Evolutionary conservation across 2,329 filamentous ascomycete genomes (phyloP).

Genomic region (Arthrinium puccinioides): DNA sequence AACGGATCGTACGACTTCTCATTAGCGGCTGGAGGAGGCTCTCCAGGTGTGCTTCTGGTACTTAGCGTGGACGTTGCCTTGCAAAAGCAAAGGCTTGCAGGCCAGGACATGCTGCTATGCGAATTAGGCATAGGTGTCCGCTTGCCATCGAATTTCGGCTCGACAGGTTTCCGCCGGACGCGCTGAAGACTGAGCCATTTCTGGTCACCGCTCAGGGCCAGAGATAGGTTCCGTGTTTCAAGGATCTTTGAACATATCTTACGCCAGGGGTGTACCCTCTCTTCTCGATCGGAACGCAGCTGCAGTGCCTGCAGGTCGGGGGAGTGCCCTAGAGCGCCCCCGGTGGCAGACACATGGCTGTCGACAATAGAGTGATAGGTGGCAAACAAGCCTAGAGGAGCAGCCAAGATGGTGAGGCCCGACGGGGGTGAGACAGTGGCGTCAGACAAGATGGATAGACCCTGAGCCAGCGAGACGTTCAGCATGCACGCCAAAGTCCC

Average conservation of each 20-base stretch:
- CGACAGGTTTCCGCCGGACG: slow-evolving; percentile 34
- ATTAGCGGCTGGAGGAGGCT: slow-evolving; percentile 27
- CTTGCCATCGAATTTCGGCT: slow-evolving; percentile 34
- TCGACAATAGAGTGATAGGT: slow-evolving; percentile 29
- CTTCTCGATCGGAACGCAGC: slow-evolving; percentile 30
- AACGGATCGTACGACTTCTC: slow-evolving; percentile 42
- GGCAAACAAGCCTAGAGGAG: slow-evolving; percentile 45
- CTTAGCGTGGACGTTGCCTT: slow-evolving; percentile 35
- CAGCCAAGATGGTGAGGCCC: slow-evolving; percentile 41
- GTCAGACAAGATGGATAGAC: slow-evolving; percentile 39
- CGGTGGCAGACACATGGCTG: slow-evolving; percentile 23
- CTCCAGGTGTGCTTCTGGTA: slow-evolving; percentile 31
- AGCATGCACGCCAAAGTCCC: slow-evolving; percentile 45
- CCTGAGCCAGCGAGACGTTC: slow-evolving; percentile 38
- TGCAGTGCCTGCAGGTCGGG: slow-evolving; percentile 45
- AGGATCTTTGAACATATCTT: slow-evolving; percentile 43
- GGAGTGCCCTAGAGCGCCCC: slow-evolving; percentile 37
- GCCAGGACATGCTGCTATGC: slow-evolving; percentile 43
- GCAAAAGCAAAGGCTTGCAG: slow-evolving; percentile 44
- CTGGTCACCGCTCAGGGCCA: slow-evolving; percentile 30
- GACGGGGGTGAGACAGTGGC: slow-evolving; percentile 30
- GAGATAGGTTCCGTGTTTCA: slow-evolving; percentile 40
- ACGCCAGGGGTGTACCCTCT: slow-evolving; percentile 39
- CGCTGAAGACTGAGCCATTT: slow-evolving; percentile 46
- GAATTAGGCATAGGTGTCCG: slow-evolving; percentile 26